phyloP scores from a whole-genome alignment of 331 rosid species.

The Rhamnella rubrinervis region DNA sequence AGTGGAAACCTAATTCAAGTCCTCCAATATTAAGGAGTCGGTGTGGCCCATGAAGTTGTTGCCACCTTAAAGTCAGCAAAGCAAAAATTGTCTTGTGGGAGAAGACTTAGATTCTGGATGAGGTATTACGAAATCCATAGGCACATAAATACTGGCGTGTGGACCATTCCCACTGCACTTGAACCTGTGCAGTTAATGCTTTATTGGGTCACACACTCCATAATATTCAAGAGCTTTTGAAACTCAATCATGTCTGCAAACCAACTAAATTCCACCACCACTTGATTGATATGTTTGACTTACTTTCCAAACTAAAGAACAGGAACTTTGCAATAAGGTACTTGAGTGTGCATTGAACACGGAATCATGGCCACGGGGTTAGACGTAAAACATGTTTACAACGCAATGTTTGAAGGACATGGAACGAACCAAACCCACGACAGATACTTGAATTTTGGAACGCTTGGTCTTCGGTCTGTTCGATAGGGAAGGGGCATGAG shows the following conservation, averaged over 20 bases:
- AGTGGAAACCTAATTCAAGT: not conserved
- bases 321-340: slow-evolving; percentile 39
- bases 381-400: no score
- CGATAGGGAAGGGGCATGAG: no score
- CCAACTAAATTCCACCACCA: slow-evolving; percentile 34
- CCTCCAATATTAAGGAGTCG: not conserved
- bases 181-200: slow-evolving; percentile 50
- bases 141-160: slow-evolving; percentile 59
- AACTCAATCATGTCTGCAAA: slow-evolving; percentile 50
- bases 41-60: not conserved
- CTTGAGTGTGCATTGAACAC: slow-evolving; percentile 27
- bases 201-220: slow-evolving; percentile 58
- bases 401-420: no score
- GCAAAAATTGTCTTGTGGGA: slow-evolving; percentile 39
- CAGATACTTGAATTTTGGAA: no score
- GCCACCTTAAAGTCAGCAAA: slow-evolving; percentile 8
- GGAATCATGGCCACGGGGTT: not conserved
- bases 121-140: slow-evolving; percentile 53
- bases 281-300: slow-evolving; percentile 55
- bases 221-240: slow-evolving; percentile 25
- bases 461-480: no score
- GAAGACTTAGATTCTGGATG: slow-evolving; percentile 62
- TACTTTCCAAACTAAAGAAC: slow-evolving; percentile 31
- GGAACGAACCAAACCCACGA: no score
- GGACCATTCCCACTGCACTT: slow-evolving; percentile 33